These are phyloP conservation scores for Tuber umbilicatum DNA, from an alignment of 495 filamentous ascomycete species.

Conservation along the genomic window DNA sequence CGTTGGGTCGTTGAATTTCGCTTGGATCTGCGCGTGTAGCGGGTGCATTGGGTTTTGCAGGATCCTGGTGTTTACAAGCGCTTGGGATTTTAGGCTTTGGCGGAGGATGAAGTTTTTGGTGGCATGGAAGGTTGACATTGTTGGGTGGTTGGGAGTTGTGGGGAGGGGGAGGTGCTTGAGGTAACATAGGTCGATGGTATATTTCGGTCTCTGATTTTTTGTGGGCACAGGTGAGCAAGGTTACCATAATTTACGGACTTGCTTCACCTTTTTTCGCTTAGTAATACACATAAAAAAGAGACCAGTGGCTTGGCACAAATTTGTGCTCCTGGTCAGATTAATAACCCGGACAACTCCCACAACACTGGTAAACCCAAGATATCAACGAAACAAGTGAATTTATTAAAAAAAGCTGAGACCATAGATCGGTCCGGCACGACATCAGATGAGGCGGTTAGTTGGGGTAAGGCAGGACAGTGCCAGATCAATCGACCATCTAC, in stretches of 20 bases:
- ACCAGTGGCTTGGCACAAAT: no score
- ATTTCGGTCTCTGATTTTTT: background rate
- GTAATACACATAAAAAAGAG: no score
- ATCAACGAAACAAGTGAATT: no score
- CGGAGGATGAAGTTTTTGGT: constrained; percentile 25
- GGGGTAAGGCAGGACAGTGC: background rate
- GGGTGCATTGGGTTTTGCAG: constrained; percentile 21
- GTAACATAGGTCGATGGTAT: background rate
- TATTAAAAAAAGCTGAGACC: no score
- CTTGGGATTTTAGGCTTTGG: constrained; percentile 9
- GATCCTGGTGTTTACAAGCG: constrained; percentile 10
- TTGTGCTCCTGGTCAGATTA: no score
- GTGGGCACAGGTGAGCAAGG: background rate
- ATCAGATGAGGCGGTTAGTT: background rate
- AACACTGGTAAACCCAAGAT: no score
- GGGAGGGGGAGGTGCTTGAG: background rate
- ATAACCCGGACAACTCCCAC: no score
- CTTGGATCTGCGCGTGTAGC: constrained; percentile 15
- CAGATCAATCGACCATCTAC: background rate
- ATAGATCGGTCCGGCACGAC: background rate
- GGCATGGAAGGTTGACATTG: constrained; percentile 5
- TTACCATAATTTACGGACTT: no score
- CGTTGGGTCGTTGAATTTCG: constrained; percentile 10
- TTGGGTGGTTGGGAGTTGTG: constrained; percentile 3
- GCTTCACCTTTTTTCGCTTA: no score